Base-by-base conservation (phyloP, 2,329 filamentous ascomycete genomes). In the Penicillium janthinellum region DNA sequence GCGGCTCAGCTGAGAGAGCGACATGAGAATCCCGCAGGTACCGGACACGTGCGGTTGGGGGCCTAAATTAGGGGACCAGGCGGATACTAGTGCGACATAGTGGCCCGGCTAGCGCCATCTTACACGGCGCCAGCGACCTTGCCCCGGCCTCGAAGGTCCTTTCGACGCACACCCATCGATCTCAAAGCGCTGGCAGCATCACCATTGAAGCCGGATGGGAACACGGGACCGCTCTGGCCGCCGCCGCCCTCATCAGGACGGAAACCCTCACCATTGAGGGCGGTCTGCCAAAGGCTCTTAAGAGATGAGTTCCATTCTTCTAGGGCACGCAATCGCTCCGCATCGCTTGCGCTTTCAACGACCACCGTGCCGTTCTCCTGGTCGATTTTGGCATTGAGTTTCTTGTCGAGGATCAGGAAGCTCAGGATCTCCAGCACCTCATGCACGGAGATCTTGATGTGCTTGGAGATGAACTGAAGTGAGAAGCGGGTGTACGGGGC, bases 351-450 rank as follows among this genome's bases (percentile, higher is more conserved):
- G 59, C 87, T 90, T 61, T 89, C 87, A 61, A 97, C 91, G 76
- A 92, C 87, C 22, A 99, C 88, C 0, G 88, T 90, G 49, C 94
- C 92, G 59, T 86, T 84, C 76, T 92, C 88, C 78, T 98, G 91
- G 77, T 99, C 90, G 71, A 99, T 94, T 76, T 89, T 90, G 63
- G 92, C 95, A 53, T 88, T 84, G 66, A 99, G 88, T 74, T 92
- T 91, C 71, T 90, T 89, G 73, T 96, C 92, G 62, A 97, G 86
- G 64, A 99, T 98, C 55, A 98, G 82, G 78, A 93, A 96, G 50
- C 92, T 90, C n/a, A 98, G 81, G 63, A 99, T 98, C 70, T 99
- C 95, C 78, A 96, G 90, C 2, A 96, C 92, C 77, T 99, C 95
- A 14, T 86, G 81, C 49, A 92, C 85, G 31, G 89, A 88, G 65